Base-by-base conservation (phyloP, 2,329 filamentous ascomycete species). In the Knufia fluminis region DNA sequence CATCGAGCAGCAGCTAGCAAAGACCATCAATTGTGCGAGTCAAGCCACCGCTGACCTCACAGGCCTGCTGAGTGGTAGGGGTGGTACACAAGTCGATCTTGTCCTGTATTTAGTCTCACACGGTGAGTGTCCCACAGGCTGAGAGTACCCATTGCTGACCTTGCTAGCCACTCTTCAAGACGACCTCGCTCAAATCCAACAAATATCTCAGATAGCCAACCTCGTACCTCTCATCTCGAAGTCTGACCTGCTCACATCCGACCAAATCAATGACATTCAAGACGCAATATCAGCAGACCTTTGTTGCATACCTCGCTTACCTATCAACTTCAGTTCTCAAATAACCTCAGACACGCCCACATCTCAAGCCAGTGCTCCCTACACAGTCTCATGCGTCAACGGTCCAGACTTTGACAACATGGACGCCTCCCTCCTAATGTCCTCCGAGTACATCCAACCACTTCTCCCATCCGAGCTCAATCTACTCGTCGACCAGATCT, bases 391-490 rank as follows among this genome's bases (percentile, higher is more conserved):
- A 1, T 92, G 85, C 17, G 78, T 78, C 10, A 73, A 78, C 20
- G 79, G 77, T 1, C 77, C 78, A 19, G 88, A 96, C 59, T 71
- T 80, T 52, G 87, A 95, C 33, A 80, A 77, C 38, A 94, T 97
- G 83, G 91, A 97, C 64, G 91, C 90, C 16, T 95, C 88, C 60
- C 73, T 94, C 0, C 75, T 97, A 16, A 97, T 97, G 91, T 89
- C 83, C 49, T 83, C 90, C 1, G 86, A 92, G 60, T 97, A 96
- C 62, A 72, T 92, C 12, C 83, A 87, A 53, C 91, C 91, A 1
- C 73, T 96, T 3, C 68, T 86, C 2, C 68, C 78, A 0, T 92
- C 88, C 7, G 90, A 97, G 50, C 77, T 97, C 1, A 61, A 66
- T 3, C 66, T 70, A 7, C 72, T 97, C 1, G 77, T 94, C n/a